phyloP scores from a whole-genome alignment of 805 yeast species.

The Trichomonascus vanleenenianus region DNA sequence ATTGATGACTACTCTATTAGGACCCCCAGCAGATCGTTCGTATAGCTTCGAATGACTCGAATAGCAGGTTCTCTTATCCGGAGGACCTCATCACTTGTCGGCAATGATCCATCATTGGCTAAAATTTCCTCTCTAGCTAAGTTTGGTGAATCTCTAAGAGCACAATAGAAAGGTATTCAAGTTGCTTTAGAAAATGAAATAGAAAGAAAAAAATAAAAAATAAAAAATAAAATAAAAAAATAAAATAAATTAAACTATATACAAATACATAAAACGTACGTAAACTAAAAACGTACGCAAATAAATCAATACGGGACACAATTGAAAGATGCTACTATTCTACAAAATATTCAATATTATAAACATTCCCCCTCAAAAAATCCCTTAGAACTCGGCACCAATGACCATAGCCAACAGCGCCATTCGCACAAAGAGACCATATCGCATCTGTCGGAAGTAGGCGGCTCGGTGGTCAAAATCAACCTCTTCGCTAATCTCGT shows the following conservation, averaged over 20 bases:
- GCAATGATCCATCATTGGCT: too few relatives aligned
- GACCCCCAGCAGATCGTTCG: too few relatives aligned
- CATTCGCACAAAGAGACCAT: conserved; percentile 97
- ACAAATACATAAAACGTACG: background rate
- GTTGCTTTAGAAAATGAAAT: background rate
- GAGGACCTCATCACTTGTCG: too few relatives aligned
- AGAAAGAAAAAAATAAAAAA: background rate
- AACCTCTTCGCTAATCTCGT: conserved; percentile 95
- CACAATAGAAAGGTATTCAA: too few relatives aligned
- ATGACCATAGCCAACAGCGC: conserved; percentile 96
- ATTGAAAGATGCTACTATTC: background rate
- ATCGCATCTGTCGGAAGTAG: conserved; percentile 98
- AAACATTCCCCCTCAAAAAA: background rate
- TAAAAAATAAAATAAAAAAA: background rate
- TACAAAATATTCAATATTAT: background rate
- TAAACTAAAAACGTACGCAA: conserved; percentile 1
- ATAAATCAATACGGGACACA: background rate
- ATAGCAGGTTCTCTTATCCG: too few relatives aligned
- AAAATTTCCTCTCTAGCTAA: too few relatives aligned
- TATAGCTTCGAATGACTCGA: too few relatives aligned
- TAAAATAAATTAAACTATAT: background rate
- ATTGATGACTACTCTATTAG: too few relatives aligned
- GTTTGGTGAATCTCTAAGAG: too few relatives aligned
- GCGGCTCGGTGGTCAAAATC: conserved; percentile 99
- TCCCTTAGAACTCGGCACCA: conserved; percentile 70